Base-by-base conservation (phyloP, 2,329 filamentous ascomycete species). In the Huntiella savannae region DNA sequence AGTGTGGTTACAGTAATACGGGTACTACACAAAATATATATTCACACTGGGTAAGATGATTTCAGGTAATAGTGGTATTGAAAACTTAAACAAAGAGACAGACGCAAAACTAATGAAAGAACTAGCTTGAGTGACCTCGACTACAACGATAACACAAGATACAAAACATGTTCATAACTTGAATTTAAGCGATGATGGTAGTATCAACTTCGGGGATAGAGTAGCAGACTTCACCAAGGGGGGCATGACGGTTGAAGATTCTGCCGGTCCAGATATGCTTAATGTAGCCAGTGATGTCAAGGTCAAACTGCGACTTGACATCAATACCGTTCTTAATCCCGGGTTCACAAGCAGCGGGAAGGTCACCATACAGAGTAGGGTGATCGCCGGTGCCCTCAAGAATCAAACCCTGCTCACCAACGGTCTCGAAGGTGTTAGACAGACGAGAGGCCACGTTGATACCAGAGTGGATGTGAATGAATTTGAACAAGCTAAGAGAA, bases 401-500 rank as follows among this genome's bases (percentile, higher is more conserved):
- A 7, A 39, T 39, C n/a, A 45, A 33, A 7, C 43, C 43, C 43
- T 45, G 43, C 22, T 39, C 35, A 15, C 34, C 35, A 17, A 45
- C 34, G 5, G 36, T 28, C 17, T 19, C 11, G 12, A 45, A n/a
- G 6, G 12, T 11, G 43, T 45, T 45, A 12, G 13, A 3, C 22
- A 45, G 19, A 28, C 34, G 43, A 42, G 35, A 45, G 39, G 19
- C 19, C 22, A 28, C 6, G 22, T 28, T 35, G 17, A 45, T 19
- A 19, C 43, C 43, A 32, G 43, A 38, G 4, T 19, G 32, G 15
- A 45, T 22, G 15, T 45, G 28, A 15, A 45, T 10, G 4, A 13
- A 33, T 13, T 45, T 28, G 43, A 45, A 39, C 50, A 63, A 45
- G 52, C 69, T 48, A 55, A 69, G 53, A 50, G 64, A 57, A 55